Base-by-base conservation (phyloP, 2,329 filamentous ascomycete species). In the Fusarium irregulare region DNA sequence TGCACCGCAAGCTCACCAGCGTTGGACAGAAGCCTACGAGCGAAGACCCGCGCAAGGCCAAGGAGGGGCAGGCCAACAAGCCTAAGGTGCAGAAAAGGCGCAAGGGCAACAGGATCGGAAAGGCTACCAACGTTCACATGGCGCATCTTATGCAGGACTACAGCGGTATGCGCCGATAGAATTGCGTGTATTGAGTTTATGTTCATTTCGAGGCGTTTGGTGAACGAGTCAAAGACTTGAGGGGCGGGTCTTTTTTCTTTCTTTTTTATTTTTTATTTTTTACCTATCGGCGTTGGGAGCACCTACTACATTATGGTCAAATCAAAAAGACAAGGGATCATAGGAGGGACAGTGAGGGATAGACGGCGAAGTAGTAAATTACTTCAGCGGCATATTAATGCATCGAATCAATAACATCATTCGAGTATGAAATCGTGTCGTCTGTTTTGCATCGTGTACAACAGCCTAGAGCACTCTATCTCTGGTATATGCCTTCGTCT, bases 41-140 rank as follows among this genome's bases (percentile, higher is more conserved):
- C 80, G 92, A 94, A 71, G 92, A 94, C 72, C 92, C 92, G 63
- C 80, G 87, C 73, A 78, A 83, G 88, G 50, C 72, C 8, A 74
- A 68, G 37, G 70, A 76, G 53, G 76, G 63, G 3, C 73, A 69
- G 18, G 82, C 86, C 23, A 87, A 86, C 64, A 89, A 87, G 77
- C 82, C 90, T 72, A 92, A 93, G 82, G 91, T 91, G 82, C 89
- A 90, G 80, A 92, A 93, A 82, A 93, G 92, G 78, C 85, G 89
- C 46, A 83, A 84, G 27, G 80, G 82, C 72, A 88, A 93, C 70
- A 87, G 90, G 64, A 88, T 89, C 44, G 92, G 92, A 71, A 96
- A 94, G 85, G 90, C 91, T 60, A 97, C 93, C 27, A 97, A 97
- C 78, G 89, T 89, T 28, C 94, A 97, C 78, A 97, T 97, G 93